These are phyloP conservation scores for Diaporthe citrichinensis DNA, from an alignment of 2,329 filamentous ascomycete species.

Conservation along the genomic window DNA sequence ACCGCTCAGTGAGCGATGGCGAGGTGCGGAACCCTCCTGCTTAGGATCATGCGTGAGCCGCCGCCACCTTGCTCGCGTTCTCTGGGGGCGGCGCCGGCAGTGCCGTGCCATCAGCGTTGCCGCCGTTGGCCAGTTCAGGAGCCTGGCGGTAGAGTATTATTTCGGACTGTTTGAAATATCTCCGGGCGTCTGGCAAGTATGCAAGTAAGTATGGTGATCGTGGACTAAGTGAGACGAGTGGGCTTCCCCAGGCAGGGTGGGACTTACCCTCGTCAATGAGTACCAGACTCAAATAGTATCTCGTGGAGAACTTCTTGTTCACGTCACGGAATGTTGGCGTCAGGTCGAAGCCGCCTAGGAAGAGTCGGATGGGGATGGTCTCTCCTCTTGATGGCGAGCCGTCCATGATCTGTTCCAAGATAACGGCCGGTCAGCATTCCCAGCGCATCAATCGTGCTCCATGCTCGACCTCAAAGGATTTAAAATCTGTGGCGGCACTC, in stretches of 20 bases:
- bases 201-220: slow-evolving; percentile 6
- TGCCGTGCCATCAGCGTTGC: slow-evolving; percentile 53
- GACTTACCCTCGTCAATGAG: slow-evolving; percentile 90
- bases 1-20: background rate
- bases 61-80: slow-evolving; percentile 55
- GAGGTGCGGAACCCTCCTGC: slow-evolving; percentile 54
- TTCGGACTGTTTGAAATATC: slow-evolving; percentile 99
- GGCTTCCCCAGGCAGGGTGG: background rate
- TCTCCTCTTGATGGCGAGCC: slow-evolving; percentile 95
- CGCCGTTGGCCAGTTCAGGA: slow-evolving; percentile 65
- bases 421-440: background rate
- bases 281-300: slow-evolving; percentile 97
- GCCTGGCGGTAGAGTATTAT: slow-evolving; percentile 95
- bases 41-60: slow-evolving; percentile 45
- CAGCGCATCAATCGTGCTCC: background rate
- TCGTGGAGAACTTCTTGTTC: slow-evolving; percentile 99
- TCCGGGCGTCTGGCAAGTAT: slow-evolving; percentile 80
- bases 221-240: too few species aligned
- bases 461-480: background rate
- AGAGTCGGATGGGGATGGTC: slow-evolving; percentile 96
- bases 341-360: slow-evolving; percentile 96
- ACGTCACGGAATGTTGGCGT: slow-evolving; percentile 99
- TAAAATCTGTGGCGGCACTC: slow-evolving; percentile 43
- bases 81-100: slow-evolving; percentile 56
- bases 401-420: slow-evolving; percentile 85